These are phyloP conservation scores for Penicillium sp. DNA, from an alignment of 2,329 filamentous ascomycete genomes.

Conservation along the genomic window DNA sequence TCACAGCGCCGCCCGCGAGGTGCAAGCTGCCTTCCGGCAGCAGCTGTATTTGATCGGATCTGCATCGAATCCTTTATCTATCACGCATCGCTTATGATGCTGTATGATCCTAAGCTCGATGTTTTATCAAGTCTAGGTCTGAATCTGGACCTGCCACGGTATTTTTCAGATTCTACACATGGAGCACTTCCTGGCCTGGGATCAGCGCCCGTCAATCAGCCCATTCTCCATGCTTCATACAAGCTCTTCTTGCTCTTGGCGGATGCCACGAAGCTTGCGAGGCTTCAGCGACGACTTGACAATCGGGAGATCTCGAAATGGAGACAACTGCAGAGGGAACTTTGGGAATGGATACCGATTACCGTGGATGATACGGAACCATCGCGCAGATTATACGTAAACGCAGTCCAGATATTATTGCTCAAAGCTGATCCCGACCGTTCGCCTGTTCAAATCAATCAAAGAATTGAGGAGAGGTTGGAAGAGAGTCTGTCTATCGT, in stretches of 20 bases:
- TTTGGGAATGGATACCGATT: background rate
- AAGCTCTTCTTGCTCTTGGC: constrained; percentile 15
- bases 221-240: constrained; percentile 12
- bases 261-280: constrained; percentile 13
- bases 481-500: background rate
- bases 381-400: background rate
- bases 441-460: background rate
- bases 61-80: constrained; percentile 21
- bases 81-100: constrained; percentile 16
- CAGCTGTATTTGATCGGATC: constrained; percentile 15
- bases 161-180: constrained; percentile 8
- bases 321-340: background rate
- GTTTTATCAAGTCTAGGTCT: background rate
- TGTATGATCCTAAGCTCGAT: constrained; percentile 17
- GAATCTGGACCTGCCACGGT: background rate
- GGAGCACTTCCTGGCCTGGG: background rate
- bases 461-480: background rate
- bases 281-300: background rate
- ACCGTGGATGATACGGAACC: background rate
- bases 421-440: constrained; percentile 4
- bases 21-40: constrained; percentile 3
- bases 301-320: background rate
- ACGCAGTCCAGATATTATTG: constrained; percentile 3
- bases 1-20: constrained; percentile 4
- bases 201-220: constrained; percentile 3